Conservation (phyloP, 768 basidiomycete species). For the Boletus vinaceobasis region DNA sequence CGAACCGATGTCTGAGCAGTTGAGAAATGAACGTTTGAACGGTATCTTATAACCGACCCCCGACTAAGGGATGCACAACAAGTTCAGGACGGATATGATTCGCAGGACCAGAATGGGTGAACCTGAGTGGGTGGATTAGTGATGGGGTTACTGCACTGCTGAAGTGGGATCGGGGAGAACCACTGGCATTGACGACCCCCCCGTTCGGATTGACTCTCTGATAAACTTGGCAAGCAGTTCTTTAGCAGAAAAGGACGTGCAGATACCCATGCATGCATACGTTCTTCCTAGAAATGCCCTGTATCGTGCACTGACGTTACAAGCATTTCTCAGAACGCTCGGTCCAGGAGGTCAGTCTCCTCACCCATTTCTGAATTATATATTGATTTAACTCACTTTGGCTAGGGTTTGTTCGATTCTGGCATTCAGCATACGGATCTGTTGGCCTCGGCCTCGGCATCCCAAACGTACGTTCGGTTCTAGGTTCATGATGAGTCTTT, state of each 20-base stretch:
- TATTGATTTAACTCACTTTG: conserved; percentile 1
- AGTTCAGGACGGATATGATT: conserved; percentile 71
- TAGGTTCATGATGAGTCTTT: background rate
- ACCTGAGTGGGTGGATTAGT: conserved; percentile 72
- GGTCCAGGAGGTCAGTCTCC: conserved; percentile 9
- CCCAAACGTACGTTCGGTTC: conserved; percentile 55
- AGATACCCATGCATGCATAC: conserved; percentile 4
- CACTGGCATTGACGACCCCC: too few species aligned
- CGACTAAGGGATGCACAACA: conserved; percentile 26
- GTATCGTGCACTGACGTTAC: background rate
- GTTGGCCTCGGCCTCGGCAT: conserved; percentile 89
- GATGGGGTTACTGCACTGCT: conserved; percentile 36
- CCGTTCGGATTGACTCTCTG: background rate
- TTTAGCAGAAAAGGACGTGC: background rate
- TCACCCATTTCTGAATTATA: background rate
- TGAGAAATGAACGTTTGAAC: too few species aligned
- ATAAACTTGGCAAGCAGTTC: background rate
- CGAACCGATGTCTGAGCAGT: conserved; percentile 3
- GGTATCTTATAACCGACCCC: too few species aligned
- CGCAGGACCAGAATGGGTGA: conserved; percentile 62
- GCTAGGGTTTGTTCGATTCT: conserved; percentile 2
- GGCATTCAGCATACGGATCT: conserved; percentile 71
- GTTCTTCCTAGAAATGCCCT: background rate
- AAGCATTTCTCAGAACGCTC: conserved; percentile 34
- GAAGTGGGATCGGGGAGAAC: conserved; percentile 10